A percentile compares a stretch with the other conserved stretches of the same genome.
Conservation (phyloP, 2,329 filamentous ascomycete species). For the Cyclaneusma minus region DNA sequence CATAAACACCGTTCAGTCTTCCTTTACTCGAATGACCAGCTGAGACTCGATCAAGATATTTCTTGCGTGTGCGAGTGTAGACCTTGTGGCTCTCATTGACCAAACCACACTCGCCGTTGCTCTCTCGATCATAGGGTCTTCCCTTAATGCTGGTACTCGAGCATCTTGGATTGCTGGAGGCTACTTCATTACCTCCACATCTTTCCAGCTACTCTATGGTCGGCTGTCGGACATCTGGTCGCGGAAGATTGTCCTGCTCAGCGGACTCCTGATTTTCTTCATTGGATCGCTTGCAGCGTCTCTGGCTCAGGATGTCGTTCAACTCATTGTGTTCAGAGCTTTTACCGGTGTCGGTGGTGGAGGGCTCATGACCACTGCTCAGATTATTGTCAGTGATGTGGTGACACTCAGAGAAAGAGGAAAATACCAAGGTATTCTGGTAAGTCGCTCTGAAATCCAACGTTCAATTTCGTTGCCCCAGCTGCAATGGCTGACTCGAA, state of each 20-base stretch:
- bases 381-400: conserved; percentile 33
- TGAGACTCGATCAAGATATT: too few species aligned
- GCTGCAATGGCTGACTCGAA: too few species aligned
- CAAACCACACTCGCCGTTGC: conserved; percentile 40
- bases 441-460: too few species aligned
- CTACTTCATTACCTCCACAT: conserved; percentile 33
- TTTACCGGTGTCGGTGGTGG: conserved; percentile 35
- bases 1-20: too few species aligned
- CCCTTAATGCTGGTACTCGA: conserved; percentile 30
- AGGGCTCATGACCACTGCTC: conserved; percentile 26
- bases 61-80: conserved; percentile 37
- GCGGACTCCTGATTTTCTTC: conserved; percentile 25
- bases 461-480: too few species aligned
- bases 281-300: conserved; percentile 27
- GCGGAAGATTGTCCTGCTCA: conserved; percentile 19
- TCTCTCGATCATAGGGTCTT: conserved; percentile 35
- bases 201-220: conserved; percentile 30
- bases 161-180: conserved; percentile 38
- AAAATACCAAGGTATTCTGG: conserved; percentile 21
- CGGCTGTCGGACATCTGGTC: conserved; percentile 31
- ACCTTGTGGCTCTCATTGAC: conserved; percentile 39
- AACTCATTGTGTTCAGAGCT: conserved; percentile 31
- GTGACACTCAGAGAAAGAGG: conserved; percentile 29
- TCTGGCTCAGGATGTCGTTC: conserved; percentile 21
- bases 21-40: too few species aligned